phyloP scores from a whole-genome alignment of 345 rosid species.

The Salix caprea region DNA sequence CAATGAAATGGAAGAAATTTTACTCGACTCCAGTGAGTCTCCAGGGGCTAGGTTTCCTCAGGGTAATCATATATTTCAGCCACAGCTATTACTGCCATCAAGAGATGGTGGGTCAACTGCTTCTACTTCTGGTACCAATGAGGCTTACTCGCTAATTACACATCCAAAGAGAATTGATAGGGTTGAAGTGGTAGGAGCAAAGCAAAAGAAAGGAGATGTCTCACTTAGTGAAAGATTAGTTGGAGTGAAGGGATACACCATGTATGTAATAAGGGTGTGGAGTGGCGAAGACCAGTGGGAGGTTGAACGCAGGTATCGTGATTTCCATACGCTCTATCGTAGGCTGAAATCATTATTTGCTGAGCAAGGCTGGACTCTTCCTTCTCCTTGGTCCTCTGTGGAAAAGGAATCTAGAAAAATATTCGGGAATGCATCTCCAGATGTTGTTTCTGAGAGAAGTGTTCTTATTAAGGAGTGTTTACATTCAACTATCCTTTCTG shows the following conservation, averaged over 20 bases:
- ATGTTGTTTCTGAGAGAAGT: conserved; percentile 81
- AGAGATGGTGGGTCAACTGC: conserved; percentile 82
- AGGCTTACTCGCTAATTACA: conserved; percentile 31
- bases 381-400: conserved; percentile 75
- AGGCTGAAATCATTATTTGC: conserved; percentile 66
- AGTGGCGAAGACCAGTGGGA: conserved; percentile 81
- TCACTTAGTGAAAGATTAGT: conserved; percentile 91
- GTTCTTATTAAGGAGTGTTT: conserved; percentile 81
- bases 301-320: conserved; percentile 90
- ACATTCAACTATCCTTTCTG: conserved; percentile 56
- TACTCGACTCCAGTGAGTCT: conserved; percentile 75
- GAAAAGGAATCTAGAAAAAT: conserved; percentile 79
- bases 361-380: conserved; percentile 82
- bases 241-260: conserved; percentile 90
- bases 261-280: conserved; percentile 72
- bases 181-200: conserved; percentile 84
- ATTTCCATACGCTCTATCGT: conserved; percentile 77
- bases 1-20: conserved; percentile 94
- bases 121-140: conserved; percentile 57
- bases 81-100: conserved; percentile 45
- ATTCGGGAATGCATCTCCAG: conserved; percentile 79
- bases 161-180: conserved; percentile 56
- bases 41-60: conserved; percentile 55
- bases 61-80: conserved; percentile 44
- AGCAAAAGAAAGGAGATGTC: conserved; percentile 87